Conservation (phyloP, 768 basidiomycete species). For the Porphyrellus cyaneotinctus region DNA sequence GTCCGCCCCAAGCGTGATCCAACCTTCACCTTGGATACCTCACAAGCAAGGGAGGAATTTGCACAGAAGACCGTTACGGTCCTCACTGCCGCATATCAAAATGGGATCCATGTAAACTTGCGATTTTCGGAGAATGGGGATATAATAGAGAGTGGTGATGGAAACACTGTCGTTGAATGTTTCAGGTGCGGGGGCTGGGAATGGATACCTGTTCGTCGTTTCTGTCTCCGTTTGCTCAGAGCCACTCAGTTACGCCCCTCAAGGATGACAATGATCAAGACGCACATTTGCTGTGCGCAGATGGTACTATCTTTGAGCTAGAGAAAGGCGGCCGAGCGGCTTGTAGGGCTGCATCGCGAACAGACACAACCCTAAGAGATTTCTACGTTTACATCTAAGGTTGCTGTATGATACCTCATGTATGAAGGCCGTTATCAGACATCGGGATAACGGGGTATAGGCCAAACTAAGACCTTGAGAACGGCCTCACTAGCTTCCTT, state of each 20-base stretch:
- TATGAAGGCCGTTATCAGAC: background rate
- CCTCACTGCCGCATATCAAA: slow-evolving; percentile 67
- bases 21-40: slow-evolving; percentile 37
- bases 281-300: slow-evolving; percentile 75
- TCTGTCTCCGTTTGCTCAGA: slow-evolving; percentile 1
- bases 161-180: slow-evolving; percentile 68
- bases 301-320: slow-evolving; percentile 69
- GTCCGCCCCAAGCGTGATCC: slow-evolving; percentile 70
- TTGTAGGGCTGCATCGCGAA: slow-evolving; percentile 41
- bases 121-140: slow-evolving; percentile 48
- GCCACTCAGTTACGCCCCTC: slow-evolving; percentile 1
- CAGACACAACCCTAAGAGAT: slow-evolving; percentile 26
- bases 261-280: slow-evolving; percentile 57
- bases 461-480: slow-evolving; percentile 39
- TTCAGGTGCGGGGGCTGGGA: slow-evolving; percentile 77
- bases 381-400: slow-evolving; percentile 48
- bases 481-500: slow-evolving; percentile 53
- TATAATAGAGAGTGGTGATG: slow-evolving; percentile 39
- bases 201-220: slow-evolving; percentile 71
- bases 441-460: slow-evolving; percentile 8
- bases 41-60: slow-evolving; percentile 45
- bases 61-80: slow-evolving; percentile 50
- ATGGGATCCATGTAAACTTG: slow-evolving; percentile 66
- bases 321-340: slow-evolving; percentile 54
- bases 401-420: background rate